Evolutionary conservation across 1,284 basidiomycete species (phyloP), one percentile per base, ranked within the genome.

Genomic region (Microbotryomycetes sp.): DNA sequence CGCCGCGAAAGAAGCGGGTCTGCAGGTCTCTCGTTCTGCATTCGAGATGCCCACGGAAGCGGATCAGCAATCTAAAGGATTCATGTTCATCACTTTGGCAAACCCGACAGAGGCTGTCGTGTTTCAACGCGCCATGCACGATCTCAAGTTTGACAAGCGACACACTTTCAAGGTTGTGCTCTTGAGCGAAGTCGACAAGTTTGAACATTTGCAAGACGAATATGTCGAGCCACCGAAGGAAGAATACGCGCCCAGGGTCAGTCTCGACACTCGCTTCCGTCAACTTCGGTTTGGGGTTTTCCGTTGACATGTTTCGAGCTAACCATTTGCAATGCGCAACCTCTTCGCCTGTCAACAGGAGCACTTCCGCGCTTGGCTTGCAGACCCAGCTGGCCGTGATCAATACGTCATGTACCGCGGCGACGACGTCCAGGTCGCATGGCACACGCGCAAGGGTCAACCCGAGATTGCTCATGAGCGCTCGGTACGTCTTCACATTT

Each of bases 381-480:
- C 86, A 31, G 96, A 99, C 77, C 80, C 84, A 42, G 84, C 87
- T 75, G 92, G 92, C 28, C 88, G 96, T 65, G 96, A 99, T 76
- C 96, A 98, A 77, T 92, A 93, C 79, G 86, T 91, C 63, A 93
- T 91, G 55, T 96, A 96, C 78, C 86, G 89, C 56, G 89, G 88
- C 61, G 88, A 94, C 73, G 89, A 94, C 66, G 91, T 97, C 62
- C 83, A 87, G 71, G 85, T 99, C 67, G 82, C 85, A 70, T 99
- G 93, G 94, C 92, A 97, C 74, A 89, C 89, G 64, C 90, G 91
- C 72, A 86, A 87, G 61, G 91, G 89, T 15, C 86, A 87, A 67
- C 86, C 88, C 71, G 92, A 97, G 76, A 75, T 88, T 47, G 88
- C 89, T 22, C 82, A 86, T 72, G 79, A 78, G 62, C 87, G 86